Conservation (phyloP, 1,284 basidiomycete genomes). For the Heterobasidion irregulare region DNA sequence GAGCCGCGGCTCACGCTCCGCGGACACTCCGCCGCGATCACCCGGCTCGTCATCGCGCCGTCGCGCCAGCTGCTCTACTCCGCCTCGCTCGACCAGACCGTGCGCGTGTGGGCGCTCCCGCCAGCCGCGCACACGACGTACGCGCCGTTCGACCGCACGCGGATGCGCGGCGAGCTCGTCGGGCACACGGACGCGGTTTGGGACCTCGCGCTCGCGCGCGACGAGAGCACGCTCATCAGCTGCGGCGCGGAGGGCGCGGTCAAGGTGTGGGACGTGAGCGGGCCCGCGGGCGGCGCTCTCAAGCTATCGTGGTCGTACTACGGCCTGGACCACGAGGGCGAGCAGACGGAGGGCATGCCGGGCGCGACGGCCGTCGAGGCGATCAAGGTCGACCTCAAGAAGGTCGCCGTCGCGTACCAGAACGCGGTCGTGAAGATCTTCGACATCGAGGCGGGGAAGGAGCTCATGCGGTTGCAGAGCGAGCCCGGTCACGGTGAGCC, state of each 20-base stretch:
- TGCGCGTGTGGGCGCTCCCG: slow-evolving; percentile 87
- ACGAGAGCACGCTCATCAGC: slow-evolving; percentile 77
- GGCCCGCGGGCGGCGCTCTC: slow-evolving; percentile 50
- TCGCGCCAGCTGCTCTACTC: slow-evolving; percentile 78
- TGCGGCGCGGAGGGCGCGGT: slow-evolving; percentile 88
- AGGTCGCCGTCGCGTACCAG: slow-evolving; percentile 85
- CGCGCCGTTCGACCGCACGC: slow-evolving; percentile 78
- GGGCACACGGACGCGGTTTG: slow-evolving; percentile 95
- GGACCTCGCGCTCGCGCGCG: slow-evolving; percentile 78
- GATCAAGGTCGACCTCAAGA: slow-evolving; percentile 70
- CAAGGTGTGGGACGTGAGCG: slow-evolving; percentile 87
- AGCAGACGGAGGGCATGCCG: slow-evolving; percentile 29
- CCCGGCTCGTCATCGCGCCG: slow-evolving; percentile 79
- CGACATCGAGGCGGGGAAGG: slow-evolving; percentile 80
- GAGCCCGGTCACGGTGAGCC: slow-evolving; percentile 65
- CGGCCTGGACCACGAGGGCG: slow-evolving; percentile 49
- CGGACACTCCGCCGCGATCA: slow-evolving; percentile 90
- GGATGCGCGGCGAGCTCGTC: slow-evolving; percentile 73
- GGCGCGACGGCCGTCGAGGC: slow-evolving; percentile 80
- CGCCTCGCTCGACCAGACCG: slow-evolving; percentile 88
- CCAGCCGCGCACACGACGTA: slow-evolving; percentile 70
- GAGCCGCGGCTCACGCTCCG: slow-evolving; percentile 90
- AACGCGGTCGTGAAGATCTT: slow-evolving; percentile 89
- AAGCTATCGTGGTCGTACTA: slow-evolving; percentile 70
- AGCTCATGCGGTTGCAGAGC: slow-evolving; percentile 60